A percentile compares a stretch with the other conserved stretches of the same genome.
Evolutionary conservation across 345 rosid genomes (phyloP).

Genomic region (Tarenaya hassleriana): DNA sequence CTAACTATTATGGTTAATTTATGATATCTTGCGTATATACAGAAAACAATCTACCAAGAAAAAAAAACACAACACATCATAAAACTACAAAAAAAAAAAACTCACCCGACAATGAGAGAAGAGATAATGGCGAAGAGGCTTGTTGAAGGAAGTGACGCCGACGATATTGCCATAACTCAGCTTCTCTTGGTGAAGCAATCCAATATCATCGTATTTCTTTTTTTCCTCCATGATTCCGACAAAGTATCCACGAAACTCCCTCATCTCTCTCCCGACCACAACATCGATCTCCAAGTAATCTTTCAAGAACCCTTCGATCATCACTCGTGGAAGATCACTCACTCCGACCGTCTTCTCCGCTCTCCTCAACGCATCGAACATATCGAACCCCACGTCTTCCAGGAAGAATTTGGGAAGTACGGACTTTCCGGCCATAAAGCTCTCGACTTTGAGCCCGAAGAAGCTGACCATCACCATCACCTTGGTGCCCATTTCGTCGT

Average conservation of each 20-base stretch:
- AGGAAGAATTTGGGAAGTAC: constrained; percentile 67
- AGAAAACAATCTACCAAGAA: too few species aligned
- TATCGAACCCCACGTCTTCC: constrained; percentile 63
- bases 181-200: constrained; percentile 24
- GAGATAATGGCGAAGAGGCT: constrained; percentile 35
- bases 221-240: constrained; percentile 58
- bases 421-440: constrained; percentile 47
- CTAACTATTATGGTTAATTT: too few species aligned
- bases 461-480: constrained; percentile 64
- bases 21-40: too few species aligned
- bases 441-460: constrained; percentile 47
- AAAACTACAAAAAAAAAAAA: too few species aligned
- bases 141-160: constrained; percentile 41
- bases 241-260: constrained; percentile 49
- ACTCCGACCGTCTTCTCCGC: constrained; percentile 46
- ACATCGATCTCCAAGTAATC: constrained; percentile 53
- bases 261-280: constrained; percentile 60
- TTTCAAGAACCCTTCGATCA: constrained; percentile 70
- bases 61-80: too few species aligned
- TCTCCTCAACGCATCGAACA: constrained; percentile 40
- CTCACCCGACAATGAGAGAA: constrained; percentile 49
- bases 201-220: constrained; percentile 27
- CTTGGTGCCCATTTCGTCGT: constrained; percentile 46
- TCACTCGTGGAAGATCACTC: constrained; percentile 53
- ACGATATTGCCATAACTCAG: constrained; percentile 26